These are phyloP conservation scores for Penicillium sp. DNA, from an alignment of 2,329 filamentous ascomycete species.

Conservation along the genomic window DNA sequence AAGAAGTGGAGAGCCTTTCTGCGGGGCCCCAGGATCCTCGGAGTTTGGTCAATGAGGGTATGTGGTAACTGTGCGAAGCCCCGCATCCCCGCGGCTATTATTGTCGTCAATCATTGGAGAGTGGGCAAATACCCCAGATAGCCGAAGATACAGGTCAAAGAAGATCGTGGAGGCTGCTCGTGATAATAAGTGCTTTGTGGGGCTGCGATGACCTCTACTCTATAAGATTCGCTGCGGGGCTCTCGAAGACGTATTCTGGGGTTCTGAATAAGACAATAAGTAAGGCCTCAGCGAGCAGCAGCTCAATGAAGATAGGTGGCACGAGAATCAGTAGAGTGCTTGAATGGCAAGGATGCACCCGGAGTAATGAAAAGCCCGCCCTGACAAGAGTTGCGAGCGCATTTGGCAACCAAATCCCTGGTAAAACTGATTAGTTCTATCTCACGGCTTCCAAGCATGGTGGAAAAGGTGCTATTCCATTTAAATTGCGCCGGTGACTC, in stretches of 20 bases:
- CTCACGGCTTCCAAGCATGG: neutral
- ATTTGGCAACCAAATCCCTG: constrained; percentile 23
- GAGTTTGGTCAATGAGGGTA: neutral
- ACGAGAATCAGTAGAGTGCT: neutral
- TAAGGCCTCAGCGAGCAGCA: neutral
- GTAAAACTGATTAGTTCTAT: constrained; percentile 17
- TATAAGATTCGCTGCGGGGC: neutral
- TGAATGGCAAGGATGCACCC: constrained; percentile 35
- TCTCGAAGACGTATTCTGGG: neutral
- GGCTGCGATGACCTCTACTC: neutral
- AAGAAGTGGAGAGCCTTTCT: constrained; percentile 14
- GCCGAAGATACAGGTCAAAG: neutral
- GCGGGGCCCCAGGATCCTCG: constrained; percentile 9
- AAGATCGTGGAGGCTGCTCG: neutral
- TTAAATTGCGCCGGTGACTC: constrained; percentile 38
- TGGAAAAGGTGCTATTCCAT: neutral
- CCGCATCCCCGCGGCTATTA: constrained; percentile 15
- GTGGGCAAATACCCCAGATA: neutral
- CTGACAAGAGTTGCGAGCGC: constrained; percentile 37
- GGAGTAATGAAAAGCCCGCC: constrained; percentile 36
- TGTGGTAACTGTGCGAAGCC: neutral
- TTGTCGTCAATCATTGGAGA: neutral
- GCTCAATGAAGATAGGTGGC: too few relatives aligned
- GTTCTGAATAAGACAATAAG: neutral
- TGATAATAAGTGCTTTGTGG: neutral